Base-by-base conservation (phyloP, 139 green algal genomes). In the Micractinium conductrix region DNA sequence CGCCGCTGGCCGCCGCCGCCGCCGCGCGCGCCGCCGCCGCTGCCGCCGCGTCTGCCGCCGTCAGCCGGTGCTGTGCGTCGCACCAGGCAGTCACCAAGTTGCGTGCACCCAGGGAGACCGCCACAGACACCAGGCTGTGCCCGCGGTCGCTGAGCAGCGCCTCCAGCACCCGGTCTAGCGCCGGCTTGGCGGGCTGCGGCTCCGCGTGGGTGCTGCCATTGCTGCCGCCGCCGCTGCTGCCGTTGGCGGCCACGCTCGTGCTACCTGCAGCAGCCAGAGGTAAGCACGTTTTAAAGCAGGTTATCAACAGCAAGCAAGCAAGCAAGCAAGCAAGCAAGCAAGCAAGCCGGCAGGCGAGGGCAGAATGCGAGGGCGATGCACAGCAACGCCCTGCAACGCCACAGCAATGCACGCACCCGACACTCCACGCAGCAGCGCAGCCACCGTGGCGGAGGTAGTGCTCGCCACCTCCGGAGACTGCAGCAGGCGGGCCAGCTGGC, bases 71-170 rank as follows among this genome's bases (percentile, higher is more conserved):
- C 78, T 58, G 63, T 8, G 70, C 73, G n/a, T 90, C 80, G n/a
- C 83, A 75, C 58, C 45, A 85, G 16, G 75, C 74, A 0, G 45
- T 48, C 12, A 87, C 86, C 8, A 85, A 35, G 82, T 87, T 92
- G 22, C 76, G 75, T 6, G 83, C 88, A 4, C 84, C 90, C 58
- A 93, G 71, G 43, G 80, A 84, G 53, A 93, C 85, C 10, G 78
- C 90, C 30, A 93, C 80, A 3, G 83, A 87, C 65, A 93, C 85
- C 0, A 93, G 78, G 74, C 48, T 83, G 43, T 87, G 74, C 12
- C 90, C 90, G 14, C 63, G 68, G 0, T 91, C 62, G 65, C 79
- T 91, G 9, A 87, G 81, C 44, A 93, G 70, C 37, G 89, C 88
- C 16, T 67, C 79, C 6, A 93, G 37, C 0, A 93, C 22, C 22